Evolutionary conservation across 345 rosid genomes (phyloP).

Genomic region (Hypericum androsaemum): DNA sequence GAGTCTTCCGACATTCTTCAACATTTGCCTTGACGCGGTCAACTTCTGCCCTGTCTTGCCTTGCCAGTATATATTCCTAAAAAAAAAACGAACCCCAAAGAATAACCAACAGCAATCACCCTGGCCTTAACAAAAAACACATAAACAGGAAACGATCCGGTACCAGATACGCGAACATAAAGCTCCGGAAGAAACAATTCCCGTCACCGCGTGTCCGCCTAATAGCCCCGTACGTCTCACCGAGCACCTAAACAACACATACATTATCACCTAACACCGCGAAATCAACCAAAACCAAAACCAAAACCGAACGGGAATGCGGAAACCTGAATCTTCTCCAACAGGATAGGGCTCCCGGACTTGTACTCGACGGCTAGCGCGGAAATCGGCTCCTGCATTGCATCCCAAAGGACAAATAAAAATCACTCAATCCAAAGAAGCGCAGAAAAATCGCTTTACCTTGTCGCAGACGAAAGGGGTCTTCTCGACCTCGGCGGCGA

Average conservation of each 20-base stretch:
- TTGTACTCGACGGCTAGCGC: conserved; percentile 76
- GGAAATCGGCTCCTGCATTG: conserved; percentile 73
- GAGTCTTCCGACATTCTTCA: conserved; percentile 86
- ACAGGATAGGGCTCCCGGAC: conserved; percentile 79
- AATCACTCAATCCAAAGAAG: neutral
- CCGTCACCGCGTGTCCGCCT: conserved; percentile 99
- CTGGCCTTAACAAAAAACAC: conserved; percentile 10
- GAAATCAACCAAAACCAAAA: neutral
- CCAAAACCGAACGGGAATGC: neutral
- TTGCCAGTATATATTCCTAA: conserved; percentile 76
- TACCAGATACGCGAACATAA: conserved; percentile 97
- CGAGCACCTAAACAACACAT: conserved; percentile 45
- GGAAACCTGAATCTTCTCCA: conserved; percentile 82
- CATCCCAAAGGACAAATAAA: conserved; percentile 5
- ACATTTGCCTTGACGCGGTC: conserved; percentile 71
- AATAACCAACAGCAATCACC: neutral
- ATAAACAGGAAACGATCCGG: neutral
- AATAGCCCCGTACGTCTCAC: conserved; percentile 56
- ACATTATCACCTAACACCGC: neutral
- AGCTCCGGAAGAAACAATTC: conserved; percentile 92
- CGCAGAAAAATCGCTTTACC: conserved; percentile 17
- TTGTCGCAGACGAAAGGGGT: conserved; percentile 75
- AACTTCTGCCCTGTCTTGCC: conserved; percentile 77
- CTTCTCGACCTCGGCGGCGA: conserved; percentile 24
- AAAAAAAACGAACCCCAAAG: neutral